These are phyloP conservation scores for Pezicula rhizophila DNA, from an alignment of 2,329 filamentous ascomycete genomes.

Conservation along the genomic window DNA sequence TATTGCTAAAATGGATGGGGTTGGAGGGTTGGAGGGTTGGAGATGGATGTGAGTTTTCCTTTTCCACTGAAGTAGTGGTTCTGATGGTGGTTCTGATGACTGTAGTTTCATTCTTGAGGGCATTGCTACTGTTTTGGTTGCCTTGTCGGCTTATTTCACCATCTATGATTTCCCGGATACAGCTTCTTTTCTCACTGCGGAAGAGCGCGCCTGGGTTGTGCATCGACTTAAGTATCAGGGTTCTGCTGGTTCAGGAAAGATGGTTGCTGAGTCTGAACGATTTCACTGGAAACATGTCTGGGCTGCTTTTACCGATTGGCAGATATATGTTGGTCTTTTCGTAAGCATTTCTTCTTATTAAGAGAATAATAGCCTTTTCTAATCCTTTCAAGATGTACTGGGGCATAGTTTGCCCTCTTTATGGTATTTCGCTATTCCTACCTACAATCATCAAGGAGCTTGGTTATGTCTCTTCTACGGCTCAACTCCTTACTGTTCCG, in stretches of 20 bases:
- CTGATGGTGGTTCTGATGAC: no score
- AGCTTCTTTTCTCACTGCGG: constrained; percentile 33
- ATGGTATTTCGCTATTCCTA: constrained; percentile 32
- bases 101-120: constrained; percentile 45
- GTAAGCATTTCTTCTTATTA: constrained; percentile 1
- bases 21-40: constrained; percentile 37
- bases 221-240: constrained; percentile 21
- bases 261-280: constrained; percentile 22
- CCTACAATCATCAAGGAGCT: constrained; percentile 39
- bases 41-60: constrained; percentile 31
- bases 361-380: constrained; percentile 2
- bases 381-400: constrained; percentile 55
- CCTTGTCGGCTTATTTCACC: constrained; percentile 34
- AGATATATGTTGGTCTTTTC: constrained; percentile 29
- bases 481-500: constrained; percentile 39
- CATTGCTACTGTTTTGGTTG: constrained; percentile 33
- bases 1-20: constrained; percentile 40
- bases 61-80: not conserved
- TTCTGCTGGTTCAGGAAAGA: constrained; percentile 11
- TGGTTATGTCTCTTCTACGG: constrained; percentile 44
- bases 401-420: constrained; percentile 48
- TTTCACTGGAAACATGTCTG: constrained; percentile 31
- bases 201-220: constrained; percentile 27
- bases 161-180: constrained; percentile 40
- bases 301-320: constrained; percentile 39